phyloP scores from a whole-genome alignment of 2,329 filamentous ascomycete genomes.

The Monilinia fructicola region DNA sequence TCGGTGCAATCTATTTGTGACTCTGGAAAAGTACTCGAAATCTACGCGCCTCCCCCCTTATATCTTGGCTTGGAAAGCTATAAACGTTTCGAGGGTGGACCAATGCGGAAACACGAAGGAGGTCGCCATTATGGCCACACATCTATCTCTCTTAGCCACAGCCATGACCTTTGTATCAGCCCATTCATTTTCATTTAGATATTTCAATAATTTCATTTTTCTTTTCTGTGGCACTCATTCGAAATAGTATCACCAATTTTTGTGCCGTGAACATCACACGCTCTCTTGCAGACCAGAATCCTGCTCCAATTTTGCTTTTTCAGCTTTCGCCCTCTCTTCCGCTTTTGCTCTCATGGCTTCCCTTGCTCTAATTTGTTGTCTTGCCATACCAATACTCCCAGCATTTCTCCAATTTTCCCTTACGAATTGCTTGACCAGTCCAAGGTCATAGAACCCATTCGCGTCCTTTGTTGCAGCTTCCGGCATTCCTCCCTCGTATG shows the following conservation, averaged over 20 bases:
- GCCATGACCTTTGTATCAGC: background rate
- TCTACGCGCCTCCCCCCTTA: background rate
- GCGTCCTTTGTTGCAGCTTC: slow-evolving; percentile 39
- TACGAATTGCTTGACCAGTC: slow-evolving; percentile 47
- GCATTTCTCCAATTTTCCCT: slow-evolving; percentile 43
- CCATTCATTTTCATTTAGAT: background rate
- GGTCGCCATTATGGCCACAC: background rate
- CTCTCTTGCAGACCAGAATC: background rate
- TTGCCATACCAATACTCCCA: slow-evolving; percentile 40
- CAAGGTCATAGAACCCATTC: slow-evolving; percentile 48
- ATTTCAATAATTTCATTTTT: background rate
- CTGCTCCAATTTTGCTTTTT: slow-evolving; percentile 21
- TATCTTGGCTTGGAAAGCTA: background rate
- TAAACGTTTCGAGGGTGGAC: background rate
- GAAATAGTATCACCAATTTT: background rate
- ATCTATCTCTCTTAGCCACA: background rate
- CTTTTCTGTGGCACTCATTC: background rate
- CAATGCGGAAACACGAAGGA: background rate
- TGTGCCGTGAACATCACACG: background rate
- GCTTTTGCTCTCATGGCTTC: slow-evolving; percentile 30
- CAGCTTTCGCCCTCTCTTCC: slow-evolving; percentile 29
- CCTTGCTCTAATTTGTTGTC: slow-evolving; percentile 30
- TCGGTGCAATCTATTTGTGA: background rate
- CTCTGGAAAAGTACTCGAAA: background rate
- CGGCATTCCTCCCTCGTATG: slow-evolving; percentile 42